Evolutionary conservation across 139 green algal species (phyloP).

Genomic region (Mesostigma viride): DNA sequence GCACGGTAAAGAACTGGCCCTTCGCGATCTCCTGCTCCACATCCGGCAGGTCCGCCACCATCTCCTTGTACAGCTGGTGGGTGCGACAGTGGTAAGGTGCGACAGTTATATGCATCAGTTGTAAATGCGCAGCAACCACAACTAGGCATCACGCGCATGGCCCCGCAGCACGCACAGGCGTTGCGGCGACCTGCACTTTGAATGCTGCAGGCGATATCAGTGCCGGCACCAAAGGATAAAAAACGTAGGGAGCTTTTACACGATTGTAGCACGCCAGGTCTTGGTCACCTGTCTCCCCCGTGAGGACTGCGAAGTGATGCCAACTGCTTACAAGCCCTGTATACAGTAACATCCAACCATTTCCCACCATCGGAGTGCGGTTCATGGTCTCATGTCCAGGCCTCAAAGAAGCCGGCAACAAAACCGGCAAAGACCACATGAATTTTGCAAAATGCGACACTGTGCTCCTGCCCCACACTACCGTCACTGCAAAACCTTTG

Average conservation of each 20-base stretch:
- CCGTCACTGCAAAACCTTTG: background rate
- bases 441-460: background rate
- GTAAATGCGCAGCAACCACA: background rate
- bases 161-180: background rate
- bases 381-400: too few species aligned
- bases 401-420: too few species aligned
- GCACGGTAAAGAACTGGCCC: slow-evolving; percentile 60
- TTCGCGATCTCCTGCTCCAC: slow-evolving; percentile 53
- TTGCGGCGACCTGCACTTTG: background rate
- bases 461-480: background rate
- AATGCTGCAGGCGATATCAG: background rate
- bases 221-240: background rate
- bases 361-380: too few species aligned
- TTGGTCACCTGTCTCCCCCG: too few species aligned
- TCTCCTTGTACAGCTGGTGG: slow-evolving; percentile 19
- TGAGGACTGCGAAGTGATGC: too few species aligned
- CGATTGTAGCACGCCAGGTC: too few species aligned
- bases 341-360: too few species aligned
- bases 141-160: background rate
- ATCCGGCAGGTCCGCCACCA: slow-evolving; percentile 37
- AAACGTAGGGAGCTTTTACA: too few species aligned
- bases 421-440: too few species aligned
- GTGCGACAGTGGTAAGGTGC: background rate
- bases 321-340: too few species aligned
- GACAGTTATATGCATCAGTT: too few species aligned